Evolutionary conservation across 495 filamentous ascomycete species (phyloP).

Genomic region (Penicillium ucsense): DNA sequence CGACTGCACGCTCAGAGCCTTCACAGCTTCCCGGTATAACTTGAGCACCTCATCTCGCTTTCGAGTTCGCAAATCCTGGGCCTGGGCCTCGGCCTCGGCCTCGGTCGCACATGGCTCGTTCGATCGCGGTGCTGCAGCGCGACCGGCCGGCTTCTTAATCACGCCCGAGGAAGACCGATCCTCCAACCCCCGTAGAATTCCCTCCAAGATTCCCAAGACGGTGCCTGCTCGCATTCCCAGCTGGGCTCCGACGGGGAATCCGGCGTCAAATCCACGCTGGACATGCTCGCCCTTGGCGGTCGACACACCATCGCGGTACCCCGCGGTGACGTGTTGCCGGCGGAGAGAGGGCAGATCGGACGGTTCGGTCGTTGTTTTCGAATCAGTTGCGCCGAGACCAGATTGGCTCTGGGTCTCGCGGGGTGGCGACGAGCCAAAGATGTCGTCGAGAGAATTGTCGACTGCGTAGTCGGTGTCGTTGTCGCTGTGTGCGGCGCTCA

Average conservation of each 20-base stretch:
- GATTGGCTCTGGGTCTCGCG: not conserved
- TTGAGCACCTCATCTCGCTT: slow-evolving; percentile 23
- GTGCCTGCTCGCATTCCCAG: slow-evolving; percentile 64
- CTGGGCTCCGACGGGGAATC: slow-evolving; percentile 68
- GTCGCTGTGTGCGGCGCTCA: slow-evolving; percentile 15
- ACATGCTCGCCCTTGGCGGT: slow-evolving; percentile 57
- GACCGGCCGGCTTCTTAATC: slow-evolving; percentile 22
- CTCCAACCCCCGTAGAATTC: slow-evolving; percentile 37
- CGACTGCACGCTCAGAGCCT: slow-evolving; percentile 49
- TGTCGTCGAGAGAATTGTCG: slow-evolving; percentile 36
- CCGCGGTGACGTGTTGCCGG: slow-evolving; percentile 67
- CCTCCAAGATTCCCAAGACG: slow-evolving; percentile 63
- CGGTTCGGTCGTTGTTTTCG: slow-evolving; percentile 23
- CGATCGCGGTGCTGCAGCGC: slow-evolving; percentile 3
- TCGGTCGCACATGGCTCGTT: slow-evolving; percentile 4
- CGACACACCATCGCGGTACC: slow-evolving; percentile 82
- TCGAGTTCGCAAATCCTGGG: slow-evolving; percentile 11
- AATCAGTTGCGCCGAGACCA: not conserved
- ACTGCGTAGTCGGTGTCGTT: slow-evolving; percentile 9
- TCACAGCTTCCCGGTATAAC: slow-evolving; percentile 43
- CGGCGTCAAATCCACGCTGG: slow-evolving; percentile 83
- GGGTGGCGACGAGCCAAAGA: slow-evolving; percentile 39
- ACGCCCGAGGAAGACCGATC: slow-evolving; percentile 15
- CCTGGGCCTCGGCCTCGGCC: slow-evolving; percentile 5
- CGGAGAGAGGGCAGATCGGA: slow-evolving; percentile 70